These are phyloP conservation scores for Draba incana DNA, from an alignment of 345 rosid species.

Conservation along the genomic window DNA sequence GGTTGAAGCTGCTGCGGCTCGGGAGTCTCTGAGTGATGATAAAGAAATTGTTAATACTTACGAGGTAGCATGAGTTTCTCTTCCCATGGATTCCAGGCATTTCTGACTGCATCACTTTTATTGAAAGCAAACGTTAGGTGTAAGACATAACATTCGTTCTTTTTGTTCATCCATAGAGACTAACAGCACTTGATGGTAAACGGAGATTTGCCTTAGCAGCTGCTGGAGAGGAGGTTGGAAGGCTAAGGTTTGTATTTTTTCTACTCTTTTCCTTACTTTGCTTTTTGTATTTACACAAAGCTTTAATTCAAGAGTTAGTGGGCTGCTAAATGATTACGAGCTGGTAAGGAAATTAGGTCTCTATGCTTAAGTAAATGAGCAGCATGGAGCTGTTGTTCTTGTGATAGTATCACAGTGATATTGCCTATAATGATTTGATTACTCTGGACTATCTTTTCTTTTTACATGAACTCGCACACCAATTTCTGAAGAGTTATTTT, in stretches of 20 bases:
- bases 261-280: constrained; percentile 27
- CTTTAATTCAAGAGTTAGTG: constrained; percentile 7
- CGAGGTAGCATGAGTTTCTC: constrained; percentile 60
- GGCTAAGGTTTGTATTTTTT: constrained; percentile 66
- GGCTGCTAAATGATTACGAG: constrained; percentile 15
- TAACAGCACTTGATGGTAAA: constrained; percentile 98
- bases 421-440: constrained; percentile 29
- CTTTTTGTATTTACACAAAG: constrained; percentile 6
- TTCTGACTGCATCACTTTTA: constrained; percentile 20
- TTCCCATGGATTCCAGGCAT: constrained; percentile 21
- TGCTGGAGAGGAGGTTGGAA: constrained; percentile 89
- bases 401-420: neutral
- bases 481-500: constrained; percentile 25
- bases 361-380: constrained; percentile 24
- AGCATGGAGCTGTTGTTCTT: constrained; percentile 22
- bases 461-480: constrained; percentile 9
- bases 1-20: constrained; percentile 94
- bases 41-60: constrained; percentile 90
- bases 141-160: constrained; percentile 20
- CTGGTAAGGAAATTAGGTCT: constrained; percentile 19
- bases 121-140: constrained; percentile 16
- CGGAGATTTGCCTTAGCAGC: constrained; percentile 98
- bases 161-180: constrained; percentile 55
- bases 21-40: constrained; percentile 92
- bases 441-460: constrained; percentile 22